These are phyloP conservation scores for Exserohilum rostratum DNA, from an alignment of 2,329 filamentous ascomycete genomes.

Conservation along the genomic window DNA sequence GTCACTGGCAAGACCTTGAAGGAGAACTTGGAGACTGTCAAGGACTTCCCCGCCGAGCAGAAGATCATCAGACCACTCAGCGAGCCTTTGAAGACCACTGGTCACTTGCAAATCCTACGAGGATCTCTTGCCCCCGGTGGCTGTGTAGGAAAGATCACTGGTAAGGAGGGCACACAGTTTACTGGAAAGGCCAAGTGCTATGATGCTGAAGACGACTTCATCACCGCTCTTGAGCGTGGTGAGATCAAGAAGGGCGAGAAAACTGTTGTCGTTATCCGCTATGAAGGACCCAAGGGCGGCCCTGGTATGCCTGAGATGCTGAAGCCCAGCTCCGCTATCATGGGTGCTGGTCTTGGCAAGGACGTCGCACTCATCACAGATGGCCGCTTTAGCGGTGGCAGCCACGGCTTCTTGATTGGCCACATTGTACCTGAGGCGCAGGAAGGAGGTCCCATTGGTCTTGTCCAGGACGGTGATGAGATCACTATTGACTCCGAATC, in stretches of 20 bases:
- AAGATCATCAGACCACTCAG: slow-evolving; percentile 71
- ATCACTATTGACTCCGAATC: slow-evolving; percentile 84
- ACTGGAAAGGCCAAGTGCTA: slow-evolving; percentile 73
- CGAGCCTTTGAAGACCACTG: slow-evolving; percentile 73
- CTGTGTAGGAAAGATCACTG: slow-evolving; percentile 76
- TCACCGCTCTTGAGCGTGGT: slow-evolving; percentile 68
- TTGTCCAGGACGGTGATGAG: slow-evolving; percentile 80
- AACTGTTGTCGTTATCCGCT: slow-evolving; percentile 76
- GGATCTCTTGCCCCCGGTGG: slow-evolving; percentile 73
- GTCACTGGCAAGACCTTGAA: slow-evolving; percentile 58
- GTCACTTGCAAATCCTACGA: slow-evolving; percentile 75
- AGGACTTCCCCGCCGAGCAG: slow-evolving; percentile 71
- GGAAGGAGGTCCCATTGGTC: slow-evolving; percentile 81
- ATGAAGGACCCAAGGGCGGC: slow-evolving; percentile 74
- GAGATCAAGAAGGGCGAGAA: slow-evolving; percentile 78
- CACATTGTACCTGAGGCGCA: slow-evolving; percentile 88
- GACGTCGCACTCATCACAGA: slow-evolving; percentile 78
- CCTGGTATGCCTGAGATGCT: slow-evolving; percentile 79
- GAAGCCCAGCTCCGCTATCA: slow-evolving; percentile 73
- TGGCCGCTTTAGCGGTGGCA: slow-evolving; percentile 78
- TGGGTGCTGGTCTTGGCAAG: slow-evolving; percentile 74
- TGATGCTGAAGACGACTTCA: slow-evolving; percentile 72
- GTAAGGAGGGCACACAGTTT: slow-evolving; percentile 73
- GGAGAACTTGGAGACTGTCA: slow-evolving; percentile 59
- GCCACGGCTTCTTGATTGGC: slow-evolving; percentile 85